A percentile compares a stretch with the other conserved stretches of the same genome.
Evolutionary conservation across 106 monocot genomes (phyloP).

Genomic region (Iris macrosiphon): DNA sequence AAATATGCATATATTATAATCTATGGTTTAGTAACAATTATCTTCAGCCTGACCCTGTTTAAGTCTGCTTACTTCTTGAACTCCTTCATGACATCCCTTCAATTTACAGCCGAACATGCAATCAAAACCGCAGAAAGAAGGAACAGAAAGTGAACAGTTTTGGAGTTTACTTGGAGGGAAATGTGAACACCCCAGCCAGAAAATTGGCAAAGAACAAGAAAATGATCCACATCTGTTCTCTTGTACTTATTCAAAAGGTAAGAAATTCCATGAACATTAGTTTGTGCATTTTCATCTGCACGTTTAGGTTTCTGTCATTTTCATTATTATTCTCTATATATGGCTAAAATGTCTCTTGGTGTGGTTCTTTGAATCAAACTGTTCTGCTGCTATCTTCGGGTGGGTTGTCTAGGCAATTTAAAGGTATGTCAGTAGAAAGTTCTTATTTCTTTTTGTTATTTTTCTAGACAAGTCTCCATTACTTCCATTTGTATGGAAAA

Average conservation of each 20-base stretch:
- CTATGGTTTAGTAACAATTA: too few species aligned
- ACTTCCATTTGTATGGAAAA: too few species aligned
- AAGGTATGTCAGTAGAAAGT: conserved; percentile 26
- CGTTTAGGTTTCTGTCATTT: background rate
- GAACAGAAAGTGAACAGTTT: conserved; percentile 84
- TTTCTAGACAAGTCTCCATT: too few species aligned
- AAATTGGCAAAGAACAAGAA: conserved; percentile 63
- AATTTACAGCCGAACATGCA: conserved; percentile 81
- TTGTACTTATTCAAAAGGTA: conserved; percentile 73
- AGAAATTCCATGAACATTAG: background rate
- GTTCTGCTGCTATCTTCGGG: conserved; percentile 3
- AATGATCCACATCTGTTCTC: conserved; percentile 92
- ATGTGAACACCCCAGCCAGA: conserved; percentile 80
- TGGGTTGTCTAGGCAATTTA: conserved; percentile 44
- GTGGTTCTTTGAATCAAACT: conserved; percentile 3
- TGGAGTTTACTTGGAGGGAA: conserved; percentile 89
- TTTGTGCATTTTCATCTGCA: background rate
- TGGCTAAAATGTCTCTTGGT: conserved; percentile 5
- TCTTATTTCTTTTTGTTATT: background rate
- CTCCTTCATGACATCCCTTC: too few species aligned
- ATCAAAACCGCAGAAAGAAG: conserved; percentile 80
- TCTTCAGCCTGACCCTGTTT: background rate
- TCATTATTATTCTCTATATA: background rate
- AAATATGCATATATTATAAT: too few species aligned
- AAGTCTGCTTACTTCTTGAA: background rate